Conservation (phyloP, 495 filamentous ascomycete species). For the Bacidia rubella region DNA sequence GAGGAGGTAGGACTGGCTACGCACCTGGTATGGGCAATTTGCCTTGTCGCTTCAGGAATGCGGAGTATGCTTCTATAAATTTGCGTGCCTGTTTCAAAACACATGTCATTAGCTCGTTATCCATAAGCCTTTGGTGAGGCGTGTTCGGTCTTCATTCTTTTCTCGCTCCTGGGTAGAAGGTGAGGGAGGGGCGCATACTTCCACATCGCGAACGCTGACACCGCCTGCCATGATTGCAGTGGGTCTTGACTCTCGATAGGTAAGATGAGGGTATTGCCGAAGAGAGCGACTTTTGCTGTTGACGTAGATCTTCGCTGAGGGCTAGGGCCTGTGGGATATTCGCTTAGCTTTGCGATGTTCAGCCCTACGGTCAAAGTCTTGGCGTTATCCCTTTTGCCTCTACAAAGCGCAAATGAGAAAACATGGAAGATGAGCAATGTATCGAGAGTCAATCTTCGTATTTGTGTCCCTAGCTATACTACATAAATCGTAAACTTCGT, state of each 20-base stretch:
- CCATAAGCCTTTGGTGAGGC: not conserved
- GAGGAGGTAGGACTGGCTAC: slow-evolving; percentile 11
- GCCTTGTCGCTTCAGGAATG: slow-evolving; percentile 97
- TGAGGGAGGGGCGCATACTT: slow-evolving; percentile 48
- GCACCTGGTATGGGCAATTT: slow-evolving; percentile 91
- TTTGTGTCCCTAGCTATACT: not conserved
- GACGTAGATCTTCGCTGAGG: not conserved
- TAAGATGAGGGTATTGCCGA: slow-evolving; percentile 31
- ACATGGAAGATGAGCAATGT: not conserved
- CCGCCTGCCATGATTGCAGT: slow-evolving; percentile 60
- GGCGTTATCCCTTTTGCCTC: not conserved
- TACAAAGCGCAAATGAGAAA: too few relatives aligned
- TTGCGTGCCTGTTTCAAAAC: slow-evolving; percentile 56
- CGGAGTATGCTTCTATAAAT: slow-evolving; percentile 88
- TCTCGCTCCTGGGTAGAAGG: slow-evolving; percentile 10
- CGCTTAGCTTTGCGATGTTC: not conserved
- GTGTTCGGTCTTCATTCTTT: not conserved
- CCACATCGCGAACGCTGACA: slow-evolving; percentile 79
- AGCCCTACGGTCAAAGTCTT: not conserved
- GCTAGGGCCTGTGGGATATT: slow-evolving; percentile 3
- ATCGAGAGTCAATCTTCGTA: not conserved
- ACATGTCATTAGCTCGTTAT: slow-evolving; percentile 16
- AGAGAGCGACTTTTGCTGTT: not conserved
- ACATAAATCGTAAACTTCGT: not conserved
- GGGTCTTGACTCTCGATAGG: slow-evolving; percentile 14